Evolutionary conservation across 805 yeast species (phyloP).

Genomic region (Barnettozyma siamensis): DNA sequence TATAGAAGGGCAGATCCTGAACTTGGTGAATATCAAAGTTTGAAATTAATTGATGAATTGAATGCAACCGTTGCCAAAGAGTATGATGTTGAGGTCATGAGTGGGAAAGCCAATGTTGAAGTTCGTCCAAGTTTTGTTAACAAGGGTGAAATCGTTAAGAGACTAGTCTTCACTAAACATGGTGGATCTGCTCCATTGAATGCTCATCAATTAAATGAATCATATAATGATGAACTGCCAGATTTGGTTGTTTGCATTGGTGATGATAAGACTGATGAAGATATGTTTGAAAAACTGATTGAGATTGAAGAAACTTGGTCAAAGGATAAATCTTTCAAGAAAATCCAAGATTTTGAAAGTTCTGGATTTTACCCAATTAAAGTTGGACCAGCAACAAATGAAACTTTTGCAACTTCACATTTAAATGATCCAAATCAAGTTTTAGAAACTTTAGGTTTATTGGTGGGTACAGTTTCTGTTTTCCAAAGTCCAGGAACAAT

Average conservation of each 20-base stretch:
- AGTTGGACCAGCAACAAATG: conserved; percentile 87
- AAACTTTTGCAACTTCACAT: conserved; percentile 81
- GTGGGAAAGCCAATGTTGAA: conserved; percentile 95
- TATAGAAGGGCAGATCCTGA: conserved; percentile 93
- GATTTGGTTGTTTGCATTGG: conserved; percentile 89
- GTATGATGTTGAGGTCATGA: conserved; percentile 90
- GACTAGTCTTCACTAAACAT: conserved; percentile 62
- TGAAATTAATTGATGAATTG: conserved; percentile 61
- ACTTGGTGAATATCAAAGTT: conserved; percentile 82
- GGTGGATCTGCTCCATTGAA: conserved; percentile 35
- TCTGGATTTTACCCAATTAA: conserved; percentile 79
- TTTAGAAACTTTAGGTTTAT: conserved; percentile 72
- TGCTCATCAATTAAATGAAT: conserved; percentile 21
- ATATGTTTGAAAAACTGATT: conserved; percentile 82
- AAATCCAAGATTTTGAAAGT: conserved; percentile 41
- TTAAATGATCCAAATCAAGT: conserved; percentile 80
- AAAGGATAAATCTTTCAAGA: conserved; percentile 30
- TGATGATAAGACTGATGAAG: conserved; percentile 96
- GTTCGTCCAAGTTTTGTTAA: conserved; percentile 94
- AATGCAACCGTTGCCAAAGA: conserved; percentile 50
- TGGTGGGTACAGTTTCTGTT: conserved; percentile 72
- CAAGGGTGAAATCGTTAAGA: conserved; percentile 92
- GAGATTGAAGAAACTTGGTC: conserved; percentile 54
- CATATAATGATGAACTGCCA: conserved; percentile 46
- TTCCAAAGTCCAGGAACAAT: conserved; percentile 77